Percentiles rank a stretch among this genome's conserved stretches.
Evolutionary conservation across 257 asterid genomes (phyloP).

Genomic region (Jacaranda mimosifolia): DNA sequence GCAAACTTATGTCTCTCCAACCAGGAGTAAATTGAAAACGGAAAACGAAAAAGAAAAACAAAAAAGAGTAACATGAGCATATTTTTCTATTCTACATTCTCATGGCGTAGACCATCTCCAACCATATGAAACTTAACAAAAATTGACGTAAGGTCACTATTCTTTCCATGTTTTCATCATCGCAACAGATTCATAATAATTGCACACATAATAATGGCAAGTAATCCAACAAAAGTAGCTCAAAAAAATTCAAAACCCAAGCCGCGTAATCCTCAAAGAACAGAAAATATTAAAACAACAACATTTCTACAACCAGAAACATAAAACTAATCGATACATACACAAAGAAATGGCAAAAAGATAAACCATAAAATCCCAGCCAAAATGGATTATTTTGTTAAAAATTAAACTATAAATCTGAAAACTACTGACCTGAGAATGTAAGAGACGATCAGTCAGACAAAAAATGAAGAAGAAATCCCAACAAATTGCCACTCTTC

Average conservation of each 20-base stretch:
- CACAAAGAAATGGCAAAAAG: conserved; percentile 7
- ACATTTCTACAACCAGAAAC: background rate
- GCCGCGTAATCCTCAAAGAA: conserved; percentile 18
- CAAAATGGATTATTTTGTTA: conserved; percentile 4
- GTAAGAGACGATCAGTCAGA: conserved; percentile 33
- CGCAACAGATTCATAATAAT: conserved; percentile 4
- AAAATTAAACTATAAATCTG: conserved; percentile 12
- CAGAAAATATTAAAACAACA: background rate
- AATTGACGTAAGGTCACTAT: background rate
- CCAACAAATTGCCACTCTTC: conserved; percentile 6
- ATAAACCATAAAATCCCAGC: background rate
- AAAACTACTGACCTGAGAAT: conserved; percentile 36
- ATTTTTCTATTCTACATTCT: conserved; percentile 5
- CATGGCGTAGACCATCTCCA: conserved; percentile 14
- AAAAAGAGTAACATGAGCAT: background rate
- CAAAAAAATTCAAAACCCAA: background rate
- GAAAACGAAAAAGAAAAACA: too few species aligned
- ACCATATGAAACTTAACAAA: conserved; percentile 4
- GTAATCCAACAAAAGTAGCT: conserved; percentile 27
- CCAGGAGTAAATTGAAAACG: background rate
- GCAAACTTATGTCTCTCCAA: background rate
- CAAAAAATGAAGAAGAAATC: conserved; percentile 24
- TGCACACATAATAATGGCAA: background rate
- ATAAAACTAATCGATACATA: background rate
- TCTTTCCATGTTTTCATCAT: background rate